Base-by-base conservation (phyloP, 2,329 filamentous ascomycete species). In the Keithomyces neogunnii region DNA sequence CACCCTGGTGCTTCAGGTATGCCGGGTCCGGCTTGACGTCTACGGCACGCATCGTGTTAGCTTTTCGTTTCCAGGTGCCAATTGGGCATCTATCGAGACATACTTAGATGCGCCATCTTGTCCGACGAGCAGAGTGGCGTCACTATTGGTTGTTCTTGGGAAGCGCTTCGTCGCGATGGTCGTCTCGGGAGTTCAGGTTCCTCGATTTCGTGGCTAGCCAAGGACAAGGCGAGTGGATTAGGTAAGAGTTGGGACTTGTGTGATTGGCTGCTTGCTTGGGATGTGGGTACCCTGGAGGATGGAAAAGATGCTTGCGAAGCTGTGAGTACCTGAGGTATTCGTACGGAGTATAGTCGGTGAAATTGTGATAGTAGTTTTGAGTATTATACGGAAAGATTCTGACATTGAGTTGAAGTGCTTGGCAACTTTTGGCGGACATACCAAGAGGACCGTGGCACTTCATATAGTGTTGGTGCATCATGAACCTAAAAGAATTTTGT, bases 1-100 rank as follows among this genome's bases (percentile, higher is more conserved):
- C 58, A 70, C 68, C 63, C 57, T 66, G 64, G 61, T 68, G 63
- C 65, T 71, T 71, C 50, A 69, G 64, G 60, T 62, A 68, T 53
- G 68, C 68, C 64, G 68, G 68, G 61, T 71, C 68, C 58, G 68
- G 68, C 65, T 69, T 70, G 57, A 70, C 66, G 53, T 69, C 68
- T 71, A 51, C 32, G 35, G 13, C 29, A n/a, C 11, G 19, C 40
- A 49, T 29, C 31, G 38, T 40, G 57, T 70, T 54, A 70, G 66
- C 56, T 45, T 45, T 5, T n/a, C 19, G 4, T 4, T n/a, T 11
- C 13, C 28, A 10, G 19, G 39, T 30, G 11, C 28, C 32, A 51
- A 53, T 47, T 33, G 3, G 5, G 5, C 7, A 28, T 4, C 10
- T 32, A 4, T 1, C 1, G n/a, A 3, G 5, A 35, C 67, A 45